These are phyloP conservation scores for Prunus kanzakura DNA, from an alignment of 306 rosid species.

Conservation along the genomic window DNA sequence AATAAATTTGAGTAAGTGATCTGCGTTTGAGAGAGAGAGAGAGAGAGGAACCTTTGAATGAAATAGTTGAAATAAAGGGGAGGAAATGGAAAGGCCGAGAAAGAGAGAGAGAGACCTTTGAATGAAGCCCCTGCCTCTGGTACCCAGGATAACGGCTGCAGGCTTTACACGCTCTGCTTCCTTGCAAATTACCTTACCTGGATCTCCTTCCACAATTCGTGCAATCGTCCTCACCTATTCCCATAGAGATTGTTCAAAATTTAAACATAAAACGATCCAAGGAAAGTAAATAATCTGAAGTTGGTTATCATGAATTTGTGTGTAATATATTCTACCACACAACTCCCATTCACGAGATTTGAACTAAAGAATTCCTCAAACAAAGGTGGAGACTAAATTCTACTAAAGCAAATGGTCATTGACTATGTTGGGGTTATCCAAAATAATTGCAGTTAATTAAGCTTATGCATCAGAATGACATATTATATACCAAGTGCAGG, in stretches of 20 bases:
- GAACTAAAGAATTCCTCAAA: too few species aligned
- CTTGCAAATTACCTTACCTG: conserved; percentile 69
- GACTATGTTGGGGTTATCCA: not conserved
- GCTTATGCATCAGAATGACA: not conserved
- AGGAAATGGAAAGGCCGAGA: not conserved
- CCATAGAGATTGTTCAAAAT: not conserved
- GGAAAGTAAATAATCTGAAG: not conserved
- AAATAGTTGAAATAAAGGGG: not conserved
- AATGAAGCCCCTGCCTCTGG: conserved; percentile 68
- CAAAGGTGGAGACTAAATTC: too few species aligned
- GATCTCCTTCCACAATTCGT: conserved; percentile 67
- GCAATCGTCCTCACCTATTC: conserved; percentile 64
- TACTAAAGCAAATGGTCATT: too few species aligned
- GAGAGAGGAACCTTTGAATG: not conserved
- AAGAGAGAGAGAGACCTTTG: conserved; percentile 43
- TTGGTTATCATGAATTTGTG: not conserved
- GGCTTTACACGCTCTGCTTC: conserved; percentile 72
- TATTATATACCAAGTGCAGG: not conserved
- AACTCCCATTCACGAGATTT: too few species aligned
- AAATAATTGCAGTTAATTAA: not conserved
- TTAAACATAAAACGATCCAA: not conserved
- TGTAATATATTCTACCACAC: too few species aligned
- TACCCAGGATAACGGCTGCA: conserved; percentile 67
- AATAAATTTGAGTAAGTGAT: not conserved
- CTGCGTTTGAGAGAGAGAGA: not conserved